These are phyloP conservation scores for Thalassiosira ordinaria DNA, from an alignment of 352 stramenopile species.

Conservation along the genomic window DNA sequence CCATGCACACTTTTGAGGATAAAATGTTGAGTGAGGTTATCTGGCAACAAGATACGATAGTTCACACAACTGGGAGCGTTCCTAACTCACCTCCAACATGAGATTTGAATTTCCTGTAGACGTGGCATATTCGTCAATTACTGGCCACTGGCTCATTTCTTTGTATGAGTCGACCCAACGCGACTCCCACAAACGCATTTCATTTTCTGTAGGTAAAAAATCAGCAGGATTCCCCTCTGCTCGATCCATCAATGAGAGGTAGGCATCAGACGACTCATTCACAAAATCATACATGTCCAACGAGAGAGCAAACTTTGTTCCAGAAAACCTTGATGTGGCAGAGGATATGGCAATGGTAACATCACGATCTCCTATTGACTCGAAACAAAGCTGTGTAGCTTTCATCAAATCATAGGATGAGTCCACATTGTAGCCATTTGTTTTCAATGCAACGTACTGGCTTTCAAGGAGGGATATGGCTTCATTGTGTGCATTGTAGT, in stretches of 20 bases:
- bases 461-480: conserved; percentile 77
- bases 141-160: conserved; percentile 78
- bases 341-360: conserved; percentile 62
- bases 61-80: too few relatives aligned
- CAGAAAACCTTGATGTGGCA: conserved; percentile 55
- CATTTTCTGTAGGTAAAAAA: conserved; percentile 63
- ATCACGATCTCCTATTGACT: conserved; percentile 70
- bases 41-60: too few relatives aligned
- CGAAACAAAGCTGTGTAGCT: conserved; percentile 69
- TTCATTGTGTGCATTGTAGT: conserved; percentile 81
- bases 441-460: conserved; percentile 57
- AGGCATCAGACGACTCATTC: conserved; percentile 72
- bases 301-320: conserved; percentile 73
- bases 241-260: conserved; percentile 71
- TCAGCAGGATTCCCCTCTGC: conserved; percentile 47
- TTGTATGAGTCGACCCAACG: conserved; percentile 82
- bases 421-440: conserved; percentile 35
- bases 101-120: conserved; percentile 58
- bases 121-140: conserved; percentile 80
- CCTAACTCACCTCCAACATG: conserved; percentile 68
- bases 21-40: too few relatives aligned
- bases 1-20: conserved; percentile 80
- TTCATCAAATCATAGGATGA: conserved; percentile 47
- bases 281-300: conserved; percentile 80
- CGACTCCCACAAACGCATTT: conserved; percentile 83